These are phyloP conservation scores for Mrakiaceae sp. DNA, from an alignment of 1,284 basidiomycete genomes.

Conservation along the genomic window DNA sequence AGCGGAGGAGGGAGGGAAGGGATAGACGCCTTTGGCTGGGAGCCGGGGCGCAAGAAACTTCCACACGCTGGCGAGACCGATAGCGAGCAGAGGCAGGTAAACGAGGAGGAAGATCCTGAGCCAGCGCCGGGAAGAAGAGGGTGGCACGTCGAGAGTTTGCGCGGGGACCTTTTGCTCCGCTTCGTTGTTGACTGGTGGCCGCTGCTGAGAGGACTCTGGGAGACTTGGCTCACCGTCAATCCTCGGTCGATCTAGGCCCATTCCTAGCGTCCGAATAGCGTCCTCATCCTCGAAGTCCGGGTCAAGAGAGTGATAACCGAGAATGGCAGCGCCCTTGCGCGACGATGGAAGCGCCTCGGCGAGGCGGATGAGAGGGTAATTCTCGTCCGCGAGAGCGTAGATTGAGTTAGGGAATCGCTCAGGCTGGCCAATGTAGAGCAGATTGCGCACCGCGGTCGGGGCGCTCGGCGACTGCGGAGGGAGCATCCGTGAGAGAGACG, in stretches of 20 bases:
- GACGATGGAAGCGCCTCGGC: too few relatives aligned
- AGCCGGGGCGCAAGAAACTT: not conserved
- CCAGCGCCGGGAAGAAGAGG: not conserved
- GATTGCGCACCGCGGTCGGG: not conserved
- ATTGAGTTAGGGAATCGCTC: not conserved
- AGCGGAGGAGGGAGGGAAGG: not conserved
- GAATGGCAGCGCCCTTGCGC: too few relatives aligned
- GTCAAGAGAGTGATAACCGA: not conserved
- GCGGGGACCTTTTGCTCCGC: too few relatives aligned
- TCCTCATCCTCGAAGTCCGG: too few relatives aligned
- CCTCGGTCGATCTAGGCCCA: too few relatives aligned
- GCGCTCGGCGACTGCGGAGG: not conserved
- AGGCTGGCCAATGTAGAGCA: slow-evolving; percentile 1
- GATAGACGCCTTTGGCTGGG: not conserved
- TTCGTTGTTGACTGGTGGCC: too few relatives aligned
- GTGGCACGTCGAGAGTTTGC: too few relatives aligned
- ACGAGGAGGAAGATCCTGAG: not conserved
- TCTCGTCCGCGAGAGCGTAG: slow-evolving; percentile 7
- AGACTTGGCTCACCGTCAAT: too few relatives aligned
- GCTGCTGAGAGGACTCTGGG: too few relatives aligned
- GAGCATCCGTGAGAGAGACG: not conserved
- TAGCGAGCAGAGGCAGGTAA: not conserved
- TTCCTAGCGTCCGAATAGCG: too few relatives aligned
- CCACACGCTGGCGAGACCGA: not conserved
- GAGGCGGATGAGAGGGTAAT: not conserved